Evolutionary conservation across 2,329 filamentous ascomycete genomes (phyloP).

Genomic region (Monosporascus sp.): DNA sequence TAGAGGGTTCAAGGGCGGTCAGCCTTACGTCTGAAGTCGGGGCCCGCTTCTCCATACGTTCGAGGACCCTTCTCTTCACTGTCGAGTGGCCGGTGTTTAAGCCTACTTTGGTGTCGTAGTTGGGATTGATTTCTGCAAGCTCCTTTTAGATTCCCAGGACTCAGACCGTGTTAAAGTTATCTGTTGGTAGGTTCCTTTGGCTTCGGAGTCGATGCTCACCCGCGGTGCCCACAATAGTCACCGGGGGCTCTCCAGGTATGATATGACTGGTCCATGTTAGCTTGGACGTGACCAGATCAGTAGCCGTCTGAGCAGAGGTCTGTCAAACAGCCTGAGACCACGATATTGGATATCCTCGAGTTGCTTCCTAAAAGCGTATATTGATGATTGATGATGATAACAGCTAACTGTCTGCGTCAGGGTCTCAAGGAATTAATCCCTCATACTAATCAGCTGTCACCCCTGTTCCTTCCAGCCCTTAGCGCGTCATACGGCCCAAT

Average conservation of each 20-base stretch:
- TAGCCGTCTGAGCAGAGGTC: background rate
- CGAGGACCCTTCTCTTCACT: slow-evolving; percentile 2
- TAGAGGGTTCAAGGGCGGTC: background rate
- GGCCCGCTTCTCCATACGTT: slow-evolving; percentile 6
- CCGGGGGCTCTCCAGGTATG: slow-evolving; percentile 3
- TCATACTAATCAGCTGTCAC: too few relatives aligned
- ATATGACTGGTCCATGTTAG: slow-evolving; percentile 11
- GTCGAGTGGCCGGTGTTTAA: slow-evolving; percentile 5
- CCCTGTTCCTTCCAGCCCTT: too few relatives aligned
- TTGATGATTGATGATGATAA: too few relatives aligned
- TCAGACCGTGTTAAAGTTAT: background rate
- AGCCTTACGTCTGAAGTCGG: slow-evolving; percentile 8
- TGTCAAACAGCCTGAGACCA: too few relatives aligned
- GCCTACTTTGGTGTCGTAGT: slow-evolving; percentile 12
- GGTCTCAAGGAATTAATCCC: too few relatives aligned
- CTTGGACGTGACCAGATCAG: slow-evolving; percentile 1
- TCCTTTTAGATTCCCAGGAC: slow-evolving; percentile 10
- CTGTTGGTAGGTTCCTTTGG: too few relatives aligned
- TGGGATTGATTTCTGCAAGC: slow-evolving; percentile 8
- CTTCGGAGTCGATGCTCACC: slow-evolving; percentile 1
- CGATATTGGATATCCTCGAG: too few relatives aligned
- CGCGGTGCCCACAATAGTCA: slow-evolving; percentile 10
- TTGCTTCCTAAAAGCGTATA: too few relatives aligned
- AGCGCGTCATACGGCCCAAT: too few relatives aligned
- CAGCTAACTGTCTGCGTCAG: too few relatives aligned